Percentiles rank a stretch among this genome's conserved stretches.
Conservation (phyloP, 345 rosid genomes). For the Limnanthes douglasii region DNA sequence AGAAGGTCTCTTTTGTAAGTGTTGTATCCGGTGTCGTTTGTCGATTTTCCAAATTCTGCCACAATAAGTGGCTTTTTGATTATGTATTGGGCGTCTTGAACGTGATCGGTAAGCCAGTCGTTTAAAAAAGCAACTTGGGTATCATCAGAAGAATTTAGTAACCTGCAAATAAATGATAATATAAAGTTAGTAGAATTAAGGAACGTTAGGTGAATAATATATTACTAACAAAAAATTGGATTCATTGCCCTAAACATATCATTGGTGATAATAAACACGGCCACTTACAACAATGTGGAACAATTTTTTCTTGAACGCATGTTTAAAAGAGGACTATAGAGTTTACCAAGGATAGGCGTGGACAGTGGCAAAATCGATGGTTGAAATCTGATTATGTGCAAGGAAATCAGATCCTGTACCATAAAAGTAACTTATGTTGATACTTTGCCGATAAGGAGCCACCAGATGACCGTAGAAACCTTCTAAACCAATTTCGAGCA, state of each 20-base stretch:
- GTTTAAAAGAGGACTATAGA: neutral
- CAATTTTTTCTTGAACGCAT: neutral
- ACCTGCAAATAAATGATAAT: slow-evolving; percentile 22
- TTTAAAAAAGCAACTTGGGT: slow-evolving; percentile 26
- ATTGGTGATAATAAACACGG: neutral
- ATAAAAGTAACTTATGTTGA: slow-evolving; percentile 20
- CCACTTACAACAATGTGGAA: neutral
- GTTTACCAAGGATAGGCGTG: slow-evolving; percentile 65
- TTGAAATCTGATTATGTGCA: slow-evolving; percentile 35
- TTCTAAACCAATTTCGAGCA: slow-evolving; percentile 68
- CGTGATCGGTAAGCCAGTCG: slow-evolving; percentile 35
- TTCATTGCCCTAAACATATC: neutral
- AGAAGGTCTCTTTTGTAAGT: slow-evolving; percentile 29
- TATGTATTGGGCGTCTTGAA: slow-evolving; percentile 20
- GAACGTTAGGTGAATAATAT: no score
- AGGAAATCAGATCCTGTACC: slow-evolving; percentile 53
- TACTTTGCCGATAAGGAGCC: slow-evolving; percentile 24
- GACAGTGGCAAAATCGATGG: slow-evolving; percentile 56
- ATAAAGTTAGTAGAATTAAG: slow-evolving; percentile 1
- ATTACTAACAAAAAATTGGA: neutral
- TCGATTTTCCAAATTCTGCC: slow-evolving; percentile 52
- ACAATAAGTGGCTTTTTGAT: slow-evolving; percentile 45
- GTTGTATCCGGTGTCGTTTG: slow-evolving; percentile 27
- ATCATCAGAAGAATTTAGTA: slow-evolving; percentile 20
- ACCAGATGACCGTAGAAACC: slow-evolving; percentile 86